These are phyloP conservation scores for Rhodamnia argentea DNA, from an alignment of 345 rosid species.

Conservation along the genomic window DNA sequence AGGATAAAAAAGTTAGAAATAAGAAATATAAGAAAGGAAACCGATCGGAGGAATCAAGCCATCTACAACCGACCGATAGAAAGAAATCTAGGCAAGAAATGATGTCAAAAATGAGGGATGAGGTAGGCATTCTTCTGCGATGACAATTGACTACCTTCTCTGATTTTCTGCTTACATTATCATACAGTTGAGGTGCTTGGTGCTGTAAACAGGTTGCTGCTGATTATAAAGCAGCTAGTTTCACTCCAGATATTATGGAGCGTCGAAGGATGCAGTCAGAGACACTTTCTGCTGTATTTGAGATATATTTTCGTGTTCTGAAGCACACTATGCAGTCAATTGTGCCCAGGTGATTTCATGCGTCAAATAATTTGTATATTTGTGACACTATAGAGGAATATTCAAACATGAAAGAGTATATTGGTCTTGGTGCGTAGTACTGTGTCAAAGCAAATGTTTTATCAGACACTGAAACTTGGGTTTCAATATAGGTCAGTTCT, in stretches of 20 bases:
- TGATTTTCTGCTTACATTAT: background rate
- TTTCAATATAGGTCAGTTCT: background rate
- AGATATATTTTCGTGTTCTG: slow-evolving; percentile 84
- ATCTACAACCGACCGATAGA: slow-evolving; percentile 42
- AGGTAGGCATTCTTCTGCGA: slow-evolving; percentile 26
- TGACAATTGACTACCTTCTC: background rate
- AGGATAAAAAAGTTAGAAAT: slow-evolving; percentile 27
- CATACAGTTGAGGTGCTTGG: background rate
- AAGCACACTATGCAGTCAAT: slow-evolving; percentile 51
- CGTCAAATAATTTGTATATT: background rate
- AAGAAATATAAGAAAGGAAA: slow-evolving; percentile 53
- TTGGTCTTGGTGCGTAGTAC: background rate
- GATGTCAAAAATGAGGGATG: slow-evolving; percentile 66
- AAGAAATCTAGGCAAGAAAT: slow-evolving; percentile 60
- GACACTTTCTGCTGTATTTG: slow-evolving; percentile 76
- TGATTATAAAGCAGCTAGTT: slow-evolving; percentile 69
- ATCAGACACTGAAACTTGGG: background rate
- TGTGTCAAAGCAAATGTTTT: background rate
- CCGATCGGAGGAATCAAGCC: slow-evolving; percentile 42
- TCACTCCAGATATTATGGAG: slow-evolving; percentile 47
- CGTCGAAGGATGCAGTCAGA: slow-evolving; percentile 69
- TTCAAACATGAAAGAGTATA: background rate
- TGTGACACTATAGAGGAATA: background rate
- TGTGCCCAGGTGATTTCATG: slow-evolving; percentile 35
- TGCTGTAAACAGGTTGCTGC: slow-evolving; percentile 50